Base-by-base conservation (phyloP, 164 flowering plant genomes). In the Stephania cephalantha region DNA sequence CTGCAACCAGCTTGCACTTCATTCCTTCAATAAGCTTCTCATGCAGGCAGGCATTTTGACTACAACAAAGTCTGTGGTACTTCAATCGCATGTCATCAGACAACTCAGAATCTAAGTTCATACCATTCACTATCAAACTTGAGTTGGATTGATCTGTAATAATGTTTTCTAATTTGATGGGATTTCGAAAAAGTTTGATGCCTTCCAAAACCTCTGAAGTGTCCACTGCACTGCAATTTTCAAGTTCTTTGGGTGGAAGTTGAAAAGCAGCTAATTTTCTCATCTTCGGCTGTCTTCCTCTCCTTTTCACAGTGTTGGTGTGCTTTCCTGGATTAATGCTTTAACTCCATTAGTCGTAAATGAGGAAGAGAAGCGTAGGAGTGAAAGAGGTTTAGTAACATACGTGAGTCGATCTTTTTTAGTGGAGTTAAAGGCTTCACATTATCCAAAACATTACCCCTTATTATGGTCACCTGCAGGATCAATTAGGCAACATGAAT, bases 61-160 rank as follows among this genome's bases (percentile, higher is more conserved):
- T 81, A 78, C 84, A 66, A 71, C 88, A 86, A 1, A 86, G 84
- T 31, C 82, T 76, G 45, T 84, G 84, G 74, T 84, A 86, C 63
- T 75, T 82, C 7, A 67, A 46, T 42, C 78, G 63, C 13, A 72
- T 68, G 13, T 80, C 71, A 31, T 81, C 74, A 2, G 87, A 71
- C 22, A 84, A 71, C 72, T 83, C 82, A 17, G 80, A 79, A 71
- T 84, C 82, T 61, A 82, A 73, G 70, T 78, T 79, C 74, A 82
- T 67, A 53, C 81, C 81, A 44, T 82, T 74, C 46, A 83, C 82
- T n/a, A 72, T 44, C 67, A 79, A 79, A 45, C 29, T 75, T 75
- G 84, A 84, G 61, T 77, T 67, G 46, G 83, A 77, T 17, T 79
- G 35, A 72, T 68, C 78, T 71, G 73, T 77, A 13, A 35, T 35